Base-by-base conservation (phyloP, 2,329 filamentous ascomycete species). In the Orbilia javanica region DNA sequence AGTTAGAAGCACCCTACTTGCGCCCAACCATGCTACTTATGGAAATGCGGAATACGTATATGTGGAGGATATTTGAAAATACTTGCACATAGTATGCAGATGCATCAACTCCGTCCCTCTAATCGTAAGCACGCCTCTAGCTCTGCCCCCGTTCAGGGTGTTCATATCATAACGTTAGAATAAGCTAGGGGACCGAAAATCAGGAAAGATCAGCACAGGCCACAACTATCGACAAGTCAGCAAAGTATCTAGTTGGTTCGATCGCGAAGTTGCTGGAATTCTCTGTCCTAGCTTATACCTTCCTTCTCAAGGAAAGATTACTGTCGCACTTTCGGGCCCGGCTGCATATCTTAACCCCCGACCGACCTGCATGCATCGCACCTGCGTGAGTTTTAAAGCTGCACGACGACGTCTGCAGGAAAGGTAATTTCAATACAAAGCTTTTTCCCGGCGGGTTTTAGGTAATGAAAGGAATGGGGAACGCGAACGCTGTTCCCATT, bases 291-390 rank as follows among this genome's bases (percentile, higher is more conserved):
- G 53, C 31, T 22, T 42, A 22, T 31, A 42, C 8, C 34, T 60
- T 60, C 55, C 55, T 15, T 27, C 20, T 22, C 1, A 42, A 11
- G 55, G 60, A 64, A 64, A 34, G n/a, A 3, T 25, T 34, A 60
- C 11, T n/a, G 10, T 27, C 31, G 20, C 31, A 60, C 55, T 60
- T 60, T 60, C 55, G 55, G 55, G 34, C 55, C 55, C 55, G 34
- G 55, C 34, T 42, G 34, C 34, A 60, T 60, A 42, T 18, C 20
- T 39, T 42, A 11, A 60, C 31, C 53, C 31, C 15, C 52, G 36
- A 7, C 52, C 53, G 31, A 27, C 52, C 15, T 13, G 18, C 34
- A 42, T 60, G 31, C 53, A 39, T 60, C 5, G 31, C 53, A 39
- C 18, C 1, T 60, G 53, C 53, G 53, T 42, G 55, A 60, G 42